Base-by-base conservation (phyloP, 371 early-diverging fungal genomes). In the Basidiobolus meristosporus region DNA sequence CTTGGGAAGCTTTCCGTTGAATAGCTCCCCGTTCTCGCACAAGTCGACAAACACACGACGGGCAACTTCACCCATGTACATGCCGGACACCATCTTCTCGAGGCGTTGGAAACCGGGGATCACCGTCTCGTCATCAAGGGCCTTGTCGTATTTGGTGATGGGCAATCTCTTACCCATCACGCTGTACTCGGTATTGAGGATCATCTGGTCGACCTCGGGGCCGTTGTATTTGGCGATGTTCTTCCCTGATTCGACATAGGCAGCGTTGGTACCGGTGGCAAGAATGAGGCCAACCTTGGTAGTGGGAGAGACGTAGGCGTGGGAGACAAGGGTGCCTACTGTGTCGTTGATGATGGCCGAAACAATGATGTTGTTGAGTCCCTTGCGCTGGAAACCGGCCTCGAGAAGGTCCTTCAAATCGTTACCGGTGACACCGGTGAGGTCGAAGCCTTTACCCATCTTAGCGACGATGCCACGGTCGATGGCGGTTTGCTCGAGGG, bases 261-360 rank as follows among this genome's bases (percentile, higher is more conserved):
- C 83, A 20, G 89, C 89, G 49, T 96, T 96, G 35, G 91, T 85
- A 21, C 97, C 97, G 4, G 91, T 83, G 44, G 91, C 93, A 28
- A 90, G 72, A 42, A 96, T 85, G 32, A 89, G 82, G 19, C 89
- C 89, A 32, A 90, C 56, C 46, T 72, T 67, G 15, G 90, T 90
- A 31, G 75, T 72, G 16, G 86, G 82, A 41, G 77, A 68, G 43
- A 63, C 62, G 62, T 88, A 91, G 2, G 86, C 86, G 43, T 90
- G 80, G 17, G 90, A 77, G 38, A 90, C 63, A 39, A 91, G 59
- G 1, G 92, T 86, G 31, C 90, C 89, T 10, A 89, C 90, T 1
- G 90, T 83, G 55, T 96, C 97, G 65, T 96, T 96, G 41, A 93
- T 68, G 15, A 92, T 63, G 11, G 91, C 90, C 26, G 74, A 67